Evolutionary conservation across 1,284 basidiomycete genomes (phyloP), one percentile per base, ranked within the genome.

Genomic region (Paramarasmius palmivorus): DNA sequence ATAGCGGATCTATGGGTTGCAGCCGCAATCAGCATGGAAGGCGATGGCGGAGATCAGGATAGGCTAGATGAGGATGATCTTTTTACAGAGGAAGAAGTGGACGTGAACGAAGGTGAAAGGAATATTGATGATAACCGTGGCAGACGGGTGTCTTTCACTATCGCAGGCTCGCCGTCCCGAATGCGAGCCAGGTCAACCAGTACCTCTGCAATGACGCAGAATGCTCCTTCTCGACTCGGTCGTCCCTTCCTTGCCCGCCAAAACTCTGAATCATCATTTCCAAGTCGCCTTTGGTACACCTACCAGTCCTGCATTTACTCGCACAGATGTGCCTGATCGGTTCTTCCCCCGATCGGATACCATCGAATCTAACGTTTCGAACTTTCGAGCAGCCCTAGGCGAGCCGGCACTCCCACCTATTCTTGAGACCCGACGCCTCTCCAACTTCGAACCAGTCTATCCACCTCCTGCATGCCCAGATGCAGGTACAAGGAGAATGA

Each of bases 1-100:
- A 89, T 96, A 60, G 89, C 92, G 2, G 93, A 95, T 71, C 74
- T 96, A 10, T 96, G 94, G 93, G 90, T 96, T 52, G 92, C 93
- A 8, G 88, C 93, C 19, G 94, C 94, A 3, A 92, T 94, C 44
- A 46, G 73, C 92, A 92, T 56, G 89, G 50, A 89, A 90, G 88
- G 91, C 57, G 83, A 90, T 56, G 80, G n/a, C n/a, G n/a, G n/a
- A n/a, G n/a, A n/a, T n/a, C n/a, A n/a, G n/a, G n/a, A n/a, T n/a
- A n/a, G n/a, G 2, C 88, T 88, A 59, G 82, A 84, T 62, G 75
- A 76, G 37, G 82, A 83, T 51, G 69, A 36, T 14, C 79, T n/a
- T n/a, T n/a, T 82, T 41, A 63, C 66, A 49, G 75, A 68, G 20
- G 71, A 72, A 36, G 73, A 74, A 4, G 67, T 62, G 20, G 73